Base-by-base conservation (phyloP, 2,329 filamentous ascomycete species). In the Lecanicillium sp. region DNA sequence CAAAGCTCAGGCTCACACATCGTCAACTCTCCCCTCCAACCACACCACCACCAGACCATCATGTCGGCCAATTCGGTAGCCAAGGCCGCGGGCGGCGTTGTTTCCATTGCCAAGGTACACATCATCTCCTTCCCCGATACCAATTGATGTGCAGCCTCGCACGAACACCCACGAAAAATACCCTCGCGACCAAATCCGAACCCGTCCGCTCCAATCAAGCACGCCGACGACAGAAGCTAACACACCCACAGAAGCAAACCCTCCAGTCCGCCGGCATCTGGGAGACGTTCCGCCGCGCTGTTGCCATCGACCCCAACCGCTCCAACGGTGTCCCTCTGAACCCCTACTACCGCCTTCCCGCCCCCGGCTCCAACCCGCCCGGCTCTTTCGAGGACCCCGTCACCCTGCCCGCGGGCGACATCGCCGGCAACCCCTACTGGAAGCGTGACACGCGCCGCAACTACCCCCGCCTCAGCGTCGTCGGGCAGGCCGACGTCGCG, bases 291-390 rank as follows among this genome's bases (percentile, higher is more conserved):
- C 90, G 90, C 66, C 81, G 83, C 57, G 65, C 84, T 58, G 69
- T 96, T 57, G 81, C 89, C 57, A 73, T 98, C 61, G 91, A 95
- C 67, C 79, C 90, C 29, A 82, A 87, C 62, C 90, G 93, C 56
- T 96, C 90, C 56, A 90, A 86, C 61, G 93, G 93, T 67, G 74
- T 98, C 17, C 93, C 93, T 39, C 74, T 98, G 61, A 97, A 97
- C 78, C 83, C 90, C 33, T 84, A 90, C 73, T 96, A 80, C 79
- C 90, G 93, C 59, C 85, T 87, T 70, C 93, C 93, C 51, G 71
- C 90, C 0, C 67, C 67, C 33, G 68, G 74, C 58, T 42, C 64
- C 61, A 55, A 66, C 59, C 53, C 72, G 65, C 58, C 70, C 56
- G 27, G 62, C 55, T 46, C 60, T 54, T 62, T 67, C 61, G 51